Evolutionary conservation across 352 stramenopile genomes (phyloP).

Genomic region (Pythium brachiatum): DNA sequence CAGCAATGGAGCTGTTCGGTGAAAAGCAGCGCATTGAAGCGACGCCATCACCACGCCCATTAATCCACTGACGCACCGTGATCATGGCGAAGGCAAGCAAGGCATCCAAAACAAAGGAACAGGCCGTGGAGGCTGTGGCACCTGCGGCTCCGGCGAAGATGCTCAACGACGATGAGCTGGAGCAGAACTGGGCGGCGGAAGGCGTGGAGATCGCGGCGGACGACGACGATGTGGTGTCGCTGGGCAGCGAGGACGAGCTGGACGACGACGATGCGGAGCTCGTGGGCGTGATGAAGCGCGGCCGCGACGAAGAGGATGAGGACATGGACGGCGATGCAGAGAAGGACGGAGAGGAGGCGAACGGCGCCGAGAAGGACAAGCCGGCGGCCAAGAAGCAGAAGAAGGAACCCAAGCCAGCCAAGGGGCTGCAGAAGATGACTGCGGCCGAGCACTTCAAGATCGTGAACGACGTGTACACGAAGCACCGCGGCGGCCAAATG

Average conservation of each 20-base stretch:
- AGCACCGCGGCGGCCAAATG: conserved; percentile 74
- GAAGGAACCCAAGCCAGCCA: conserved; percentile 42
- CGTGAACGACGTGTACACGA: conserved; percentile 75
- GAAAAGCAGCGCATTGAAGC: conserved; percentile 20
- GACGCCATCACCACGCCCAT: background rate
- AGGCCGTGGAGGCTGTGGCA: background rate
- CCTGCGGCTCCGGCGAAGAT: background rate
- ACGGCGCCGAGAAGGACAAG: conserved; percentile 10
- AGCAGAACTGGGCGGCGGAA: conserved; percentile 34
- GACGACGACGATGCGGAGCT: conserved; percentile 71
- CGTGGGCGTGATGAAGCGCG: conserved; percentile 31
- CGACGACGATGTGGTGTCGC: conserved; percentile 47
- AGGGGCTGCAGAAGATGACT: conserved; percentile 81
- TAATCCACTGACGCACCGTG: background rate
- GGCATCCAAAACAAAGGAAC: conserved; percentile 2
- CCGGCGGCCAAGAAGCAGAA: conserved; percentile 58
- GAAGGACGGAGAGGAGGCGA: conserved; percentile 10
- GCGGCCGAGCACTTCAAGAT: conserved; percentile 76
- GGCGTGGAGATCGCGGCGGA: conserved; percentile 25
- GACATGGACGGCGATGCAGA: conserved; percentile 12
- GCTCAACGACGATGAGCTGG: conserved; percentile 36
- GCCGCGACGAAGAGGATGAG: conserved; percentile 30
- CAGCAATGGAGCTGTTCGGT: conserved; percentile 5
- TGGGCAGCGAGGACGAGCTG: conserved; percentile 79
- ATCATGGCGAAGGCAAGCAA: conserved; percentile 14